Evolutionary conservation across 352 stramenopile genomes (phyloP), one percentile per base, ranked within the genome.

Genomic region (Phytophthora sp.): DNA sequence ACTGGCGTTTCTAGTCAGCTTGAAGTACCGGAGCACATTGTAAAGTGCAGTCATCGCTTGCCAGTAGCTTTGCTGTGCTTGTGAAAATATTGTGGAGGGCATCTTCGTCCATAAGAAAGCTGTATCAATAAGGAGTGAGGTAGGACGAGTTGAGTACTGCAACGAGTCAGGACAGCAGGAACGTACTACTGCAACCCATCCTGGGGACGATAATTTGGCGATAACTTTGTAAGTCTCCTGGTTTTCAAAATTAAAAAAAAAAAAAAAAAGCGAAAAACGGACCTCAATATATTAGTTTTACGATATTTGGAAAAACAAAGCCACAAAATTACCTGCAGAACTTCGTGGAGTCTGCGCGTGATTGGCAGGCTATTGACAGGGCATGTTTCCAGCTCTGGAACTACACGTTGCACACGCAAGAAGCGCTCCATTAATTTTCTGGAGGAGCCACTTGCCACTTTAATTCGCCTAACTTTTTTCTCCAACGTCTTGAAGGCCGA

Each of bases 311-410:
- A 45, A 7, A 18, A 23, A 27, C 9, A 46, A 29, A 41, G 9
- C 0, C 11, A 55, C 9, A 55, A 15, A 42, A 41, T 39, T 57
- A 75, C 71, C 51, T 39, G 50, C 35, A 76, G 18, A 18, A 78
- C 23, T 44, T 55, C 45, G 20, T 78, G 71, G 16, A 74, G 41
- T 8, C 21, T 27, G 8, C 20, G 36, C 6, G 64, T 77, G 8
- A 78, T 57, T 15, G 62, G 20, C 5, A 50, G 45, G 21, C 73
- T 81, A 36, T 71, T 63, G 2, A 60, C 49, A 13, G 77, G 71
- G 16, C 56, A 85, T 18, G 46, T 79, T 39, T 91, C 82, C 20
- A 91, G 41, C 46, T 88, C 82, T 0, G 82, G 77, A 3, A 88
- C 15, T 9, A 80, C 41, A 4, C 77, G 74, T 30, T 74, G 52